Evolutionary conservation across 1,139 yeast species (phyloP), one percentile per base, ranked within the genome.

Genomic region (Candida neerlandica): DNA sequence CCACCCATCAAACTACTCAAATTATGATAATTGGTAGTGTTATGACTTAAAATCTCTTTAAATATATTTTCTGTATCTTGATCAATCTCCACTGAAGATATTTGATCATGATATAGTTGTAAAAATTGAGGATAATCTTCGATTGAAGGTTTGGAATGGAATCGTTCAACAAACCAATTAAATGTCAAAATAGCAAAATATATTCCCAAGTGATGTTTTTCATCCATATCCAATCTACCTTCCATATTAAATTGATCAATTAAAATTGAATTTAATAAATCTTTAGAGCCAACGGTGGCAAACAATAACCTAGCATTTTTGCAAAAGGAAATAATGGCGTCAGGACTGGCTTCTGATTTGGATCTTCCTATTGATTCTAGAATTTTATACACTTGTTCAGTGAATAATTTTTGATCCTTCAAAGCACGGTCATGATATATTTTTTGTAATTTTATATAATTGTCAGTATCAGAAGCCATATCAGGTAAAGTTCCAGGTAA

Each of bases 401-500:
- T 60, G 54, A 87, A 77, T 23, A 51, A 49, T 4, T 58, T 51
- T 44, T 73, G 70, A 62, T 91, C 97, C 2, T 52, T 45, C 5
- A 58, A 53, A 1, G 90, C 86, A 58, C 86, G 88, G 1, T 66
- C 68, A 18, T 75, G 68, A 62, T 88, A 91, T 14, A 89, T 58
- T 0, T 63, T 63, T 60, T 85, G 88, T 46, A 94, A 66, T 5
- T 60, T 63, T 9, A 86, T 73, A 62, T 87, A 94, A 47, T 76
- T 76, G 12, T 67, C 67, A 0, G 97, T 85, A 55, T 85, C 84
- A 0, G 96, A 81, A 32, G 89, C 87, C 97, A 94, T 92, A 64
- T 92, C 98, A 0, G 97, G 97, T 11, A 92, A 63, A 1, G 73
- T 78, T 0, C 96, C 97, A 2, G 86, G 76, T 2, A 90, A 69